phyloP scores from a whole-genome alignment of 2,329 filamentous ascomycete genomes.

The Colletotrichum paranaense region DNA sequence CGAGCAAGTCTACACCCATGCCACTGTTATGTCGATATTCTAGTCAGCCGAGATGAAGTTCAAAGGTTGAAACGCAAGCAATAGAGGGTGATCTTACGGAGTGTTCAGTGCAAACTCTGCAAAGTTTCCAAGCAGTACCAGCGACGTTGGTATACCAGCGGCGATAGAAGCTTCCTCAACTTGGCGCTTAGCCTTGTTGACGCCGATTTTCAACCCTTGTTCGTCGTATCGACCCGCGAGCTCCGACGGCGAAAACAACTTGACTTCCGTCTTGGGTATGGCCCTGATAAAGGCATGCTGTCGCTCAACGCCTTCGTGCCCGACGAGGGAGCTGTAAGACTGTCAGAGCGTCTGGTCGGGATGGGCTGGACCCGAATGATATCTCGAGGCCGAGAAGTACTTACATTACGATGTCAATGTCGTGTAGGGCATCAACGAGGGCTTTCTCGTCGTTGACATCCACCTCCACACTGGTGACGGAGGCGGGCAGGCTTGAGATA shows the following conservation, averaged over 20 bases:
- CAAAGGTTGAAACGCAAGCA: too few relatives aligned
- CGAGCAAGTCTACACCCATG: constrained; percentile 11
- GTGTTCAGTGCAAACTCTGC: constrained; percentile 41
- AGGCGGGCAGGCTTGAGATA: constrained; percentile 36
- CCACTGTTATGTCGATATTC: neutral
- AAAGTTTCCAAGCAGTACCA: constrained; percentile 40
- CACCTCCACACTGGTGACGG: neutral
- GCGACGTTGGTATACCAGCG: constrained; percentile 39
- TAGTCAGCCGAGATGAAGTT: neutral
- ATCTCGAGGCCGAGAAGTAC: neutral
- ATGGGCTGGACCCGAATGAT: neutral
- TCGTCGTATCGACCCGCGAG: constrained; percentile 40
- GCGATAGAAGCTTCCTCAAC: constrained; percentile 39
- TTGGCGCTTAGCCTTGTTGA: constrained; percentile 40
- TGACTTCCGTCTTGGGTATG: constrained; percentile 41
- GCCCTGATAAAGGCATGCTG: constrained; percentile 43
- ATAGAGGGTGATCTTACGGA: neutral
- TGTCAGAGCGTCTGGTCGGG: neutral
- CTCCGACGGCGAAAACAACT: constrained; percentile 44
- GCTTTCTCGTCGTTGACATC: constrained; percentile 18
- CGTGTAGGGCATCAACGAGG: constrained; percentile 1
- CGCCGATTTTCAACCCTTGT: constrained; percentile 37
- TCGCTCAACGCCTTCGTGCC: constrained; percentile 37
- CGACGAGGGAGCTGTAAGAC: constrained; percentile 35
- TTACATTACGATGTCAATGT: constrained; percentile 30